Evolutionary conservation across 805 yeast genomes (phyloP), one percentile per base, ranked within the genome.

Genomic region (Saturnispora bothae): DNA sequence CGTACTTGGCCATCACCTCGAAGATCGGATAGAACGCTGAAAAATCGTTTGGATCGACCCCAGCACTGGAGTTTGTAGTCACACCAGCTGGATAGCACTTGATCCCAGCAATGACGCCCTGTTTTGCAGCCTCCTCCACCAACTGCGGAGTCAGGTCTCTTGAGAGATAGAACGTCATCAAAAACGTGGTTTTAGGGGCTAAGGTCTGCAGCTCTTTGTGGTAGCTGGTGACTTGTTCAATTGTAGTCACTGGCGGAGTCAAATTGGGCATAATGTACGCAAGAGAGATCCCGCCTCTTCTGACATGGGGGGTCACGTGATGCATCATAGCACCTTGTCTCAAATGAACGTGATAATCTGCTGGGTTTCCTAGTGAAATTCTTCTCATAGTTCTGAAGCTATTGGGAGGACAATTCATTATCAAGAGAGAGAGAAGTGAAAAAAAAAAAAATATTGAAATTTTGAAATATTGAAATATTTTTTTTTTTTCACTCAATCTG

Each of bases 41-140:
- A 60, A 92, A 92, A 52, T 89, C 95, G 50, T 86, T 84, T 18
- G 94, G 94, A 57, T 83, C 92, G 18, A 92, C 96, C 36, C 98
- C 98, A 3, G 79, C 83, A 34, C 72, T 60, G 8, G 96, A 85
- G 63, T 92, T 92, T 28, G 99, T 92, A n/a, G 99, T 92, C 23
- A 92, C 99, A 32, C 99, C 99, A 2, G 97, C 96, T 30, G 99
- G 99, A 58, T 92, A 92, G 57, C 95, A 86, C 59, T 92, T 92
- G 48, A 92, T 84, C 40, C 99, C 99, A 22, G 76, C 68, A 39
- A 89, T 76, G 28, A 75, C 76, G 2, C 78, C 78, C 14, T 61
- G 51, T 39, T 66, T 54, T 6, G 88, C 94, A 26, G 96, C 97
- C 45, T 75, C 71, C 39, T 73, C 76, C 40, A 92, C 78, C 29